phyloP scores from a whole-genome alignment of 305 asterid species.

The Nicotiana rustica region DNA sequence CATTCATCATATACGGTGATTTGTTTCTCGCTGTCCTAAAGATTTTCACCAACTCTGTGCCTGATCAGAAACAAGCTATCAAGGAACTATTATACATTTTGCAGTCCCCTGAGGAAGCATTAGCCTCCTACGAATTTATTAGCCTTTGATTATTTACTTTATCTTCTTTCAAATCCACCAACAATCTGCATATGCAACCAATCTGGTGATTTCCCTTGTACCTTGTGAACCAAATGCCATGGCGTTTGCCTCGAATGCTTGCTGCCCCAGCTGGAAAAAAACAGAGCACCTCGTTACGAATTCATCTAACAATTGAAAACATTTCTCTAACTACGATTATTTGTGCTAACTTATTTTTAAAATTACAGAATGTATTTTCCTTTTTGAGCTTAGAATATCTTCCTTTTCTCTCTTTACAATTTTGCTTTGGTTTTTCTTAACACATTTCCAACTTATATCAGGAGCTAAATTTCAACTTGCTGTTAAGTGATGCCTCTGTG shows the following conservation, averaged over 20 bases:
- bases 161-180: constrained; percentile 71
- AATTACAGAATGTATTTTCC: constrained; percentile 4
- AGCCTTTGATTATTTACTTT: constrained; percentile 44
- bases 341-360: neutral
- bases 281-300: neutral
- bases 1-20: neutral
- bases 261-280: constrained; percentile 63
- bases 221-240: constrained; percentile 73
- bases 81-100: constrained; percentile 41
- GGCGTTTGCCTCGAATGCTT: constrained; percentile 58
- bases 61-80: constrained; percentile 31
- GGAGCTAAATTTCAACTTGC: constrained; percentile 21
- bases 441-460: neutral
- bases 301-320: neutral
- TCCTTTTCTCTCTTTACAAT: neutral
- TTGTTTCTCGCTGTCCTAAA: neutral
- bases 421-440: neutral
- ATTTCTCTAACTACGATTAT: neutral
- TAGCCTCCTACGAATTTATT: constrained; percentile 45
- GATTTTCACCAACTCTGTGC: neutral
- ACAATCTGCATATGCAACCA: constrained; percentile 97
- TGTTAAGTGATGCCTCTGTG: neutral
- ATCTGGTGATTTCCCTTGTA: constrained; percentile 72
- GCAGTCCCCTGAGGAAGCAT: constrained; percentile 47
- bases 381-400: neutral